Evolutionary conservation across 1,284 basidiomycete genomes (phyloP).

Genomic region (Bondarzewia mesenterica): DNA sequence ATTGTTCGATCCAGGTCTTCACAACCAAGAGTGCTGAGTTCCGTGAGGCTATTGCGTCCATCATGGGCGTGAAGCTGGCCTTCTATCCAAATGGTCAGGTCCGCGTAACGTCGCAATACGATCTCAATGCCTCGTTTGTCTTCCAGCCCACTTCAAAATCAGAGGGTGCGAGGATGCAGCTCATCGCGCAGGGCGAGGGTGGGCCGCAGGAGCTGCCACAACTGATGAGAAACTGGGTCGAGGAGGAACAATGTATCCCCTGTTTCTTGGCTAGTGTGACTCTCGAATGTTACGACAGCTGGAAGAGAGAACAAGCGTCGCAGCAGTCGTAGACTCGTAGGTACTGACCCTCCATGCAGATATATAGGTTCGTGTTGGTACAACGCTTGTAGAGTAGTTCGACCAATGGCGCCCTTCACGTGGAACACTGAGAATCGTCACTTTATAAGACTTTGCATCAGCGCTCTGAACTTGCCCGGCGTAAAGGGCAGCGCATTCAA

Average conservation of each 20-base stretch:
- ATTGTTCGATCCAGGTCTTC: constrained; percentile 46
- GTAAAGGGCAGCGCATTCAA: too few relatives aligned
- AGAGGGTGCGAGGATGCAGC: constrained; percentile 52
- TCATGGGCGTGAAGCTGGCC: constrained; percentile 79
- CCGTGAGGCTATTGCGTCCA: constrained; percentile 68
- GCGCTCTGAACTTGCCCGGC: too few relatives aligned
- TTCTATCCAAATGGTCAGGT: constrained; percentile 82
- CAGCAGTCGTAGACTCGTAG: constrained; percentile 2
- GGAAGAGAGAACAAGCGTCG: constrained; percentile 13
- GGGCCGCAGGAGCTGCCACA: constrained; percentile 60
- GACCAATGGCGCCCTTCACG: too few relatives aligned
- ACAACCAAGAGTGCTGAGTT: constrained; percentile 74
- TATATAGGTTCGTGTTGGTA: too few relatives aligned
- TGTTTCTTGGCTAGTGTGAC: constrained; percentile 72
- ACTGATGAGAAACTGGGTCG: constrained; percentile 67
- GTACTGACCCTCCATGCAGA: too few relatives aligned
- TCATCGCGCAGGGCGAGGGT: constrained; percentile 60
- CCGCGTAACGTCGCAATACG: constrained; percentile 75
- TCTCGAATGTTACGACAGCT: constrained; percentile 59
- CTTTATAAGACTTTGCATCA: too few relatives aligned
- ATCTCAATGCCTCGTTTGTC: constrained; percentile 61
- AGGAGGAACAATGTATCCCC: constrained; percentile 63
- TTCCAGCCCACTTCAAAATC: constrained; percentile 44
- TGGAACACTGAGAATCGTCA: too few relatives aligned
- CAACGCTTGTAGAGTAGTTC: too few relatives aligned